Evolutionary conservation across 2,329 filamentous ascomycete genomes (phyloP).

Genomic region (Stachybotrys chlorohalonatus): DNA sequence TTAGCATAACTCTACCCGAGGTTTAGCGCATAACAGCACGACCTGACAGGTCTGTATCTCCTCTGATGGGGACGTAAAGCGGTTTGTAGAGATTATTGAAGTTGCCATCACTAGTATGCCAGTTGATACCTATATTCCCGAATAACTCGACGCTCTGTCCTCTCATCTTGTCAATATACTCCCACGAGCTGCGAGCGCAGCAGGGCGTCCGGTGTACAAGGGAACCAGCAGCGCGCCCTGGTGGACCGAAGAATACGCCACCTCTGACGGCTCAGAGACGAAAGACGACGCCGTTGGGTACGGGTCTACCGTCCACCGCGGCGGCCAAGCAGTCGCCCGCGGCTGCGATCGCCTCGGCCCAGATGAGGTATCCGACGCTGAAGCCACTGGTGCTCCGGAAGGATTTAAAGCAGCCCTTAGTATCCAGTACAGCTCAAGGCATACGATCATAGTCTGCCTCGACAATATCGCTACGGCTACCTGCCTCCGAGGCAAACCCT

Average conservation of each 20-base stretch:
- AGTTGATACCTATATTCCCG: conserved; percentile 1
- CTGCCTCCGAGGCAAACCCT: no score
- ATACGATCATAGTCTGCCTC: no score
- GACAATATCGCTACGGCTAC: no score
- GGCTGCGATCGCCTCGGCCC: no score
- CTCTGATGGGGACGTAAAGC: conserved; percentile 6
- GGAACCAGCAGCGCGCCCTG: conserved; percentile 4
- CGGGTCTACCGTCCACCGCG: no score
- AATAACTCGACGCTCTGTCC: conserved; percentile 3
- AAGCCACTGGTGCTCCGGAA: no score
- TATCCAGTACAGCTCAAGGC: no score
- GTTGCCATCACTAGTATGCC: conserved; percentile 2
- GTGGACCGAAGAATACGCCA: conserved; percentile 8
- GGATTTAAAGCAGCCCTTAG: no score
- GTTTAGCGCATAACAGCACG: not conserved
- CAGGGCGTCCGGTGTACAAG: conserved; percentile 2
- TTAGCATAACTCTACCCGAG: conserved; percentile 6
- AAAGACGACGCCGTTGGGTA: no score
- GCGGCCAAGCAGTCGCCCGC: no score
- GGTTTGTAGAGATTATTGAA: conserved; percentile 6
- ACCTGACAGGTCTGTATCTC: conserved; percentile 6
- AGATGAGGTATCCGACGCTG: no score
- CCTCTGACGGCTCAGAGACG: no score
- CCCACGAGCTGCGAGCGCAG: conserved; percentile 3
- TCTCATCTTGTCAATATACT: conserved; percentile 4